Conservation (phyloP, 192 early-diverging fungal species). For the Dimargaris xerosporica region DNA sequence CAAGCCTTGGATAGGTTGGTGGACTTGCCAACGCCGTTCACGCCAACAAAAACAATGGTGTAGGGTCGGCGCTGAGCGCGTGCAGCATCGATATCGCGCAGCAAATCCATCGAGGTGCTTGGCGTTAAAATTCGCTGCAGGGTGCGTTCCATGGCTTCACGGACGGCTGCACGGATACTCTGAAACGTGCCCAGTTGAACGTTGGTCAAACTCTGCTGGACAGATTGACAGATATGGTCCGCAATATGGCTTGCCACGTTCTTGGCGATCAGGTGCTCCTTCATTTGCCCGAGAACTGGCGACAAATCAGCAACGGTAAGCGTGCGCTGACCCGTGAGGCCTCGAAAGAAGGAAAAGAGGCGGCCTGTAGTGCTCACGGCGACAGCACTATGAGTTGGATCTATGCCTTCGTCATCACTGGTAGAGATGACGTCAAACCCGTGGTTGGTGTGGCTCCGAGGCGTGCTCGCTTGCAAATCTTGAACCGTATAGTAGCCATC, state of each 20-base stretch:
- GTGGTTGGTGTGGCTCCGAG: constrained; percentile 9
- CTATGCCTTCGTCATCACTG: constrained; percentile 37
- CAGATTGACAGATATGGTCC: constrained; percentile 66
- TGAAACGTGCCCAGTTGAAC: constrained; percentile 63
- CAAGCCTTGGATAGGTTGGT: constrained; percentile 91
- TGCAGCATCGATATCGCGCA: constrained; percentile 72
- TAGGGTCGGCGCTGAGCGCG: constrained; percentile 59
- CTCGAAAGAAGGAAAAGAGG: constrained; percentile 55
- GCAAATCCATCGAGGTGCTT: constrained; percentile 71
- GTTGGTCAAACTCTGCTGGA: constrained; percentile 51
- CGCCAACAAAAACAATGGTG: constrained; percentile 83
- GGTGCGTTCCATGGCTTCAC: constrained; percentile 66
- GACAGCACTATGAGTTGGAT: constrained; percentile 25
- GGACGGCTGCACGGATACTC: constrained; percentile 53
- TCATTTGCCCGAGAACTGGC: constrained; percentile 76
- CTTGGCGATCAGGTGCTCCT: constrained; percentile 79
- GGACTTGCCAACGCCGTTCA: constrained; percentile 89
- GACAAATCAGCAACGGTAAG: constrained; percentile 56
- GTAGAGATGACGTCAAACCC: constrained; percentile 28
- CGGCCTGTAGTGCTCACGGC: constrained; percentile 21
- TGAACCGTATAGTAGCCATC: constrained; percentile 65
- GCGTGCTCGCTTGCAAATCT: constrained; percentile 33
- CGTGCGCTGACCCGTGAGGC: constrained; percentile 49
- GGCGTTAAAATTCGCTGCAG: constrained; percentile 81
- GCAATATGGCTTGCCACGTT: constrained; percentile 88